phyloP scores from a whole-genome alignment of 179 eudicot genomes.

The Heliamphora ciliata region DNA sequence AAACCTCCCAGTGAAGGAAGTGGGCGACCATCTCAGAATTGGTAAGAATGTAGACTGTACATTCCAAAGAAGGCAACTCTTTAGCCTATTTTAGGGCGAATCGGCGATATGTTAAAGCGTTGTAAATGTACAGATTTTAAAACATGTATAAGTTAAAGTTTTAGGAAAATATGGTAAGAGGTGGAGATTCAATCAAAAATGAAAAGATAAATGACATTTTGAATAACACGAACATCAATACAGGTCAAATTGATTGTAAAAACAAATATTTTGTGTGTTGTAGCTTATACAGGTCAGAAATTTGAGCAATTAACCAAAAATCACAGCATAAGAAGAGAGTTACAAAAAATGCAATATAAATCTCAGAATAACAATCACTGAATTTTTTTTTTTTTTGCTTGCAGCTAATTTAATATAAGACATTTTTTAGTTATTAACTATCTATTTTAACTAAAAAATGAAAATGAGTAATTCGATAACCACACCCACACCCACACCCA shows the following conservation, averaged over 20 bases:
- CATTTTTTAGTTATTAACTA: no score
- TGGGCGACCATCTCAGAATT: slow-evolving; percentile 60
- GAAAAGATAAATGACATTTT: background rate
- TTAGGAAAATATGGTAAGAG: background rate
- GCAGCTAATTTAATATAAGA: no score
- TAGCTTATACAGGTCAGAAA: background rate
- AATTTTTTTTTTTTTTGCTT: no score
- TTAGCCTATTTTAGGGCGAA: slow-evolving; percentile 85
- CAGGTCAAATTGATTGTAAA: background rate
- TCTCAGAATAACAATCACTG: no score
- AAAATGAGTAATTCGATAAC: no score
- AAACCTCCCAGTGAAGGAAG: slow-evolving; percentile 98
- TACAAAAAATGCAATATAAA: no score
- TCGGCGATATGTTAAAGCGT: slow-evolving; percentile 88
- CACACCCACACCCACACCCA: no score
- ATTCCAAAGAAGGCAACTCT: slow-evolving; percentile 86
- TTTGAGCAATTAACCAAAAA: background rate
- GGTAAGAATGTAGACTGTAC: slow-evolving; percentile 87
- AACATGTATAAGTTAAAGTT: slow-evolving; percentile 15
- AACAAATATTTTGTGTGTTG: background rate
- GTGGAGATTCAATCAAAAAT: slow-evolving; percentile 5
- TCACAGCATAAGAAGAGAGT: background rate
- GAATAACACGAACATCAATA: background rate
- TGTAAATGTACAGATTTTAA: slow-evolving; percentile 29
- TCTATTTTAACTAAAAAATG: no score